phyloP scores from a whole-genome alignment of 306 rosid genomes.

The Clitoria ternatea region DNA sequence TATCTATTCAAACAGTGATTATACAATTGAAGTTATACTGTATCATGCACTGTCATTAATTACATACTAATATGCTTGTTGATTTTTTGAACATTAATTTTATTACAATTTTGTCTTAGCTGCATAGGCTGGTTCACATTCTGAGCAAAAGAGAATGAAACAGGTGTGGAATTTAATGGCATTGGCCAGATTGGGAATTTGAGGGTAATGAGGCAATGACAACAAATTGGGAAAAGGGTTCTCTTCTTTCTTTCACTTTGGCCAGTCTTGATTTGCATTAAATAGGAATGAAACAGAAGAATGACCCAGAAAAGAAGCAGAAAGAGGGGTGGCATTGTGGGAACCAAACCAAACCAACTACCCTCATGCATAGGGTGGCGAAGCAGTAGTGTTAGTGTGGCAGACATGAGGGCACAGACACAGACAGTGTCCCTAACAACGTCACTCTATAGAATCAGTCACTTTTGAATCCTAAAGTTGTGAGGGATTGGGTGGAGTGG shows the following conservation, averaged over 20 bases:
- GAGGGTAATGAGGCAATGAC: constrained; percentile 16
- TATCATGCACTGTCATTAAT: too few relatives aligned
- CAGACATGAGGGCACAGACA: background rate
- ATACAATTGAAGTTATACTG: too few relatives aligned
- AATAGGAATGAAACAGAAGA: background rate
- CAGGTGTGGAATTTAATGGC: constrained; percentile 2
- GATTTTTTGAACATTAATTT: too few relatives aligned
- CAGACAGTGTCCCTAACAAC: background rate
- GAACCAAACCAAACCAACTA: background rate
- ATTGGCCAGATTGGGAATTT: background rate
- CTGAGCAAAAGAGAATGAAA: constrained; percentile 11
- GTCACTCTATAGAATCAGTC: background rate
- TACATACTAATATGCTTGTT: too few relatives aligned
- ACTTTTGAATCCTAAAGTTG: background rate
- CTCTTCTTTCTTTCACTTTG: background rate
- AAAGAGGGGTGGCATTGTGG: background rate
- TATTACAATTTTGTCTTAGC: too few relatives aligned
- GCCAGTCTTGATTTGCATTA: background rate
- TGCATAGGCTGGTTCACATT: background rate
- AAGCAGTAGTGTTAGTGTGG: constrained; percentile 4
- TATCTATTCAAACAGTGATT: too few relatives aligned
- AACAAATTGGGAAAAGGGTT: constrained; percentile 25
- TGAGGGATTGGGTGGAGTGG: constrained; percentile 21
- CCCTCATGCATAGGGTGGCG: constrained; percentile 27
- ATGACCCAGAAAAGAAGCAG: background rate